These are phyloP conservation scores for Paxillus rubicundulus DNA, from an alignment of 768 basidiomycete genomes.

Conservation along the genomic window DNA sequence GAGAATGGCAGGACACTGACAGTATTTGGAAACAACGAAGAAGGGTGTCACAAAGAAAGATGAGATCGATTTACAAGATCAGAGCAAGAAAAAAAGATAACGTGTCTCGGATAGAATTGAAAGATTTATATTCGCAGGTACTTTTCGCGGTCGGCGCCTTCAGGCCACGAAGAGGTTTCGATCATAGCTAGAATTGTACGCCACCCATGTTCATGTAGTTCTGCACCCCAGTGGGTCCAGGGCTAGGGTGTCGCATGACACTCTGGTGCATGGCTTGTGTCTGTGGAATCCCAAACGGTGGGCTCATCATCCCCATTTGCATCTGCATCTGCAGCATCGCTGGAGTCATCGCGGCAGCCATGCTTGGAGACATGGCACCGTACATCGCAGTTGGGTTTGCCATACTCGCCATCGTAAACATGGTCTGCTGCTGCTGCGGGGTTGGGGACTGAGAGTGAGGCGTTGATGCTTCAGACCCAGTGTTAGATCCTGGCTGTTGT, in stretches of 20 bases:
- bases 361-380: conserved; percentile 30
- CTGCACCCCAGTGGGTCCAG: conserved; percentile 49
- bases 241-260: conserved; percentile 80
- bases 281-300: conserved; percentile 52
- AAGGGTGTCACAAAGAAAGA: conserved; percentile 14
- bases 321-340: conserved; percentile 46
- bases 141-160: conserved; percentile 8
- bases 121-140: conserved; percentile 25
- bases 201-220: conserved; percentile 45
- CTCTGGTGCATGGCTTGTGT: conserved; percentile 82
- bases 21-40: conserved; percentile 15
- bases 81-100: conserved; percentile 7
- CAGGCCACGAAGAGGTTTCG: not conserved
- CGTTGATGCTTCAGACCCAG: conserved; percentile 27
- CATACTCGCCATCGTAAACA: conserved; percentile 42
- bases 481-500: conserved; percentile 27
- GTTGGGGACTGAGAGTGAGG: conserved; percentile 41
- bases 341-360: conserved; percentile 29
- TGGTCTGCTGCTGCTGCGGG: conserved; percentile 45
- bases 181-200: conserved; percentile 29
- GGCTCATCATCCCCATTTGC: conserved; percentile 46
- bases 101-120: conserved; percentile 16
- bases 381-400: conserved; percentile 46
- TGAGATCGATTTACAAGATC: conserved; percentile 16
- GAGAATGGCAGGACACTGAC: conserved; percentile 12